These are phyloP conservation scores for Boletales sp. DNA, from an alignment of 768 basidiomycete genomes.

Conservation along the genomic window DNA sequence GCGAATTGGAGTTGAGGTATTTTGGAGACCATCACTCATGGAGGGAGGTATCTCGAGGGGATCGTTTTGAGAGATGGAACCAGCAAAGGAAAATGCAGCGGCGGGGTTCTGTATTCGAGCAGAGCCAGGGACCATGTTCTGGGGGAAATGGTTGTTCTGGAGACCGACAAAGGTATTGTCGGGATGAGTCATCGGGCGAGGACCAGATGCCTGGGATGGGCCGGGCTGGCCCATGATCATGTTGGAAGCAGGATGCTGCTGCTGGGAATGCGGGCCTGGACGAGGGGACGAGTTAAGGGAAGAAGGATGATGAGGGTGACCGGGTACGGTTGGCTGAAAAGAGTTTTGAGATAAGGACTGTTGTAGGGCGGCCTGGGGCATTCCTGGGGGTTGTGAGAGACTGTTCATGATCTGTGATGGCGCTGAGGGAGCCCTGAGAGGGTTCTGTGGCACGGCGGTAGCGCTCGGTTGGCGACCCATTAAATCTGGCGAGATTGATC, in stretches of 20 bases:
- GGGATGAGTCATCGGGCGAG: slow-evolving; percentile 44
- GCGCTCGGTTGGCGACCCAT: slow-evolving; percentile 40
- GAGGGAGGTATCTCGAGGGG: slow-evolving; percentile 43
- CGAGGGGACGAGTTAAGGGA: slow-evolving; percentile 31
- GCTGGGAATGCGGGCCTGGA: slow-evolving; percentile 25
- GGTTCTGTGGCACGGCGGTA: slow-evolving; percentile 39
- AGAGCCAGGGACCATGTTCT: slow-evolving; percentile 30
- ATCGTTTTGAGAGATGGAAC: slow-evolving; percentile 49
- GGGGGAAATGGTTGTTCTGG: slow-evolving; percentile 33
- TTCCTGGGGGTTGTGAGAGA: slow-evolving; percentile 33
- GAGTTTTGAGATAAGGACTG: slow-evolving; percentile 30
- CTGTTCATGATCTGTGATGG: slow-evolving; percentile 49
- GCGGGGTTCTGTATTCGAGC: slow-evolving; percentile 33
- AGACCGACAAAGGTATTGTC: slow-evolving; percentile 45
- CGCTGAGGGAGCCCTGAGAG: slow-evolving; percentile 41
- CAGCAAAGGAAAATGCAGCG: slow-evolving; percentile 41
- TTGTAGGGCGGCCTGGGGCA: slow-evolving; percentile 28
- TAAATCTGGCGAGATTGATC: slow-evolving; percentile 43
- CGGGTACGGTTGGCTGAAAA: slow-evolving; percentile 23
- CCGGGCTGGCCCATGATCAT: slow-evolving; percentile 32
- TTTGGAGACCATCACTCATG: slow-evolving; percentile 38
- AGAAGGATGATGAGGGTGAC: slow-evolving; percentile 29
- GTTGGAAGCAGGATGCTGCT: slow-evolving; percentile 23
- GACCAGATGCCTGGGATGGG: slow-evolving; percentile 26
- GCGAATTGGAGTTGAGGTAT: slow-evolving; percentile 36